phyloP scores from a whole-genome alignment of 805 yeast species.

The Cyberlindnera saturnus region DNA sequence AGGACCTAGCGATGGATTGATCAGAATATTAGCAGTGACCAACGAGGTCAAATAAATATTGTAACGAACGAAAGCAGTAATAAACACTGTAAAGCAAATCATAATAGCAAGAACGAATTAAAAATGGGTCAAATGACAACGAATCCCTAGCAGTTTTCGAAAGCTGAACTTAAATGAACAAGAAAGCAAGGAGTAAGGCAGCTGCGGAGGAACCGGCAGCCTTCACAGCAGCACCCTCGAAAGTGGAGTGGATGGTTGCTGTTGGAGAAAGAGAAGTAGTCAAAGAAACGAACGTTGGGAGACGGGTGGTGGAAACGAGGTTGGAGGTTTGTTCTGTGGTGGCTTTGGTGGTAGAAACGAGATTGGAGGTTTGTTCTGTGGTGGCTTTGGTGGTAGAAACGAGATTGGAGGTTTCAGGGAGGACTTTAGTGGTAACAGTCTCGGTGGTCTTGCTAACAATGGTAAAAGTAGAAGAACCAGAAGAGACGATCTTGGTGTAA shows the following conservation, averaged over 20 bases:
- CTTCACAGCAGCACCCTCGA: constrained; percentile 8
- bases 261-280: background rate
- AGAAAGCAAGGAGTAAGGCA: background rate
- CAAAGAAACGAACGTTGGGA: background rate
- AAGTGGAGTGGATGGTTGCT: constrained; percentile 6
- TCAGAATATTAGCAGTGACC: too few relatives aligned
- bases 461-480: background rate
- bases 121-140: too few relatives aligned
- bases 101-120: too few relatives aligned
- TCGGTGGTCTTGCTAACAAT: background rate
- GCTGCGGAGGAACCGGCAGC: constrained; percentile 6
- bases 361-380: background rate
- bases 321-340: background rate
- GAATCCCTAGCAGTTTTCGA: too few relatives aligned
- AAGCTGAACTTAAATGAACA: background rate
- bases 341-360: background rate
- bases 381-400: background rate
- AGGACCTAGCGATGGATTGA: too few relatives aligned
- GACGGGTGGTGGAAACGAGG: background rate
- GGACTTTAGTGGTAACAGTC: background rate
- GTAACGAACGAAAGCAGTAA: too few relatives aligned
- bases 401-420: background rate
- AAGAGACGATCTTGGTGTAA: background rate
- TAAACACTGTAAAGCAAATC: too few relatives aligned
- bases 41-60: too few relatives aligned